These are phyloP conservation scores for Cladosporium sp. DNA, from an alignment of 2,329 filamentous ascomycete genomes.

Conservation along the genomic window DNA sequence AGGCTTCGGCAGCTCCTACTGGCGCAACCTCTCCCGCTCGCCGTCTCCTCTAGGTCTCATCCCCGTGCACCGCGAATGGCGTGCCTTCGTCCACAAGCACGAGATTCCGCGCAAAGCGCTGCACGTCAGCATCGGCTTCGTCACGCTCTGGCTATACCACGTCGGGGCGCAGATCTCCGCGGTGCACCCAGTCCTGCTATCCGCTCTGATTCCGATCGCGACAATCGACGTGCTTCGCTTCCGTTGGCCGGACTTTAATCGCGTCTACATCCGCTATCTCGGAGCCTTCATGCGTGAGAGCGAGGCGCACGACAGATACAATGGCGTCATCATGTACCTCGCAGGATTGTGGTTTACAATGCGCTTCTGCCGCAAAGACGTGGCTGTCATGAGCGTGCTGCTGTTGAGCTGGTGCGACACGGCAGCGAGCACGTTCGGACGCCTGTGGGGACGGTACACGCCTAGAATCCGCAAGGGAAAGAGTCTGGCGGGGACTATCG, in stretches of 20 bases:
- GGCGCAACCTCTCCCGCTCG: slow-evolving; percentile 83
- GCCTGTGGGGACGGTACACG: slow-evolving; percentile 83
- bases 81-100: slow-evolving; percentile 84
- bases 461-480: slow-evolving; percentile 79
- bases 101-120: slow-evolving; percentile 91
- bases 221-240: slow-evolving; percentile 77
- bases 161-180: slow-evolving; percentile 67
- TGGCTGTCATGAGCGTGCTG: slow-evolving; percentile 81
- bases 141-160: slow-evolving; percentile 80
- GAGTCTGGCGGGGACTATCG: slow-evolving; percentile 80
- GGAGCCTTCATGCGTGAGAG: slow-evolving; percentile 96
- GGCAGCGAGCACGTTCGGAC: slow-evolving; percentile 87
- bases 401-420: slow-evolving; percentile 97
- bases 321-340: slow-evolving; percentile 95
- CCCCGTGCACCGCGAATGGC: slow-evolving; percentile 88
- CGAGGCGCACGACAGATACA: slow-evolving; percentile 80
- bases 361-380: slow-evolving; percentile 84
- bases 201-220: slow-evolving; percentile 75
- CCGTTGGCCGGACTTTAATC: slow-evolving; percentile 72
- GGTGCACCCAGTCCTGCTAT: slow-evolving; percentile 80
- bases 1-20: slow-evolving; percentile 68
- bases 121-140: slow-evolving; percentile 94
- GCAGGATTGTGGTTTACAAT: slow-evolving; percentile 83
- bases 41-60: slow-evolving; percentile 91
- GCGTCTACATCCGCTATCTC: slow-evolving; percentile 74